These are phyloP conservation scores for Gyromitra esculenta DNA, from an alignment of 2,329 filamentous ascomycete species.

Conservation along the genomic window DNA sequence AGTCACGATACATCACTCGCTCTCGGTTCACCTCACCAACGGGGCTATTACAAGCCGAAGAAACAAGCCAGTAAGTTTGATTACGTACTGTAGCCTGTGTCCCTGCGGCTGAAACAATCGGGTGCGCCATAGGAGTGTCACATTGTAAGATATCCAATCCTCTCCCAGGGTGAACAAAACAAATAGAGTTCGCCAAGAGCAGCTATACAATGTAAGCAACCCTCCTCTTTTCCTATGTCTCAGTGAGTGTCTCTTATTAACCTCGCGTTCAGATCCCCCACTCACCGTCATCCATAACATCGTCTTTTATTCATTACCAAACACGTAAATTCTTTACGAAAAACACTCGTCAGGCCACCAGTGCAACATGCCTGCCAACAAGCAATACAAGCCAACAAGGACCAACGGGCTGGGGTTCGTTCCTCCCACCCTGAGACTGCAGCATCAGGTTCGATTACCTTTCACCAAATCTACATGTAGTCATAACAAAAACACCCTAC, in stretches of 20 bases:
- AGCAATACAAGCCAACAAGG: conserved; percentile 20
- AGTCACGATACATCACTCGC: background rate
- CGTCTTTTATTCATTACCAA: background rate
- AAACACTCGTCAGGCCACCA: background rate
- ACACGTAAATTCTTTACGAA: background rate
- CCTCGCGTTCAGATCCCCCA: background rate
- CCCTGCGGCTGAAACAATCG: background rate
- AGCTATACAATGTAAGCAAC: background rate
- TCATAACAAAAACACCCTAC: background rate
- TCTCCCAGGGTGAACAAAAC: background rate
- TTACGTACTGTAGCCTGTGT: background rate
- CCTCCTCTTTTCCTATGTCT: background rate
- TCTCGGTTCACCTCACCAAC: background rate
- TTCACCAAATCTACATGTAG: background rate
- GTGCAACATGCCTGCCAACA: background rate
- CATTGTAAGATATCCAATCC: background rate
- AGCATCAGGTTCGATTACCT: conserved; percentile 9
- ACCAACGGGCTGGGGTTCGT: conserved; percentile 8
- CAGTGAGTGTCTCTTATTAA: background rate
- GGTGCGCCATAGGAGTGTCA: background rate
- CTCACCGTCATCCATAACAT: background rate
- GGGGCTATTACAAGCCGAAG: background rate
- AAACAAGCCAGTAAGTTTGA: background rate
- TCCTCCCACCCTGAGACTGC: conserved; percentile 8
- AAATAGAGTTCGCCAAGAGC: conserved; percentile 5